Percentiles rank a stretch among this genome's conserved stretches.
These are phyloP conservation scores for Catharanthus roseus DNA, from an alignment of 257 asterid species.

Conservation along the genomic window DNA sequence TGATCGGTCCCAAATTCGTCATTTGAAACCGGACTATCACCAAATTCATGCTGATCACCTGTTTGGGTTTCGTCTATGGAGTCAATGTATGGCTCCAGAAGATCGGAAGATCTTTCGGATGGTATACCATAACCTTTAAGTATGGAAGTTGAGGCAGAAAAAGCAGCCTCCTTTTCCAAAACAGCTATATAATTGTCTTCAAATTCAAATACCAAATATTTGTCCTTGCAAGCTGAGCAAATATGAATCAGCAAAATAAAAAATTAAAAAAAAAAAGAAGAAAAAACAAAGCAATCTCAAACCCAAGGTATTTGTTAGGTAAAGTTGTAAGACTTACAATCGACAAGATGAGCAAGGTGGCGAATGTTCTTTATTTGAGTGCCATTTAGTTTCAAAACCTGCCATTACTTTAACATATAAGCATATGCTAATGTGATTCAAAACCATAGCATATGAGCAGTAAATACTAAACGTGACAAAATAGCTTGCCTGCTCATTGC, in stretches of 20 bases:
- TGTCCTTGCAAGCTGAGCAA: conserved; percentile 53
- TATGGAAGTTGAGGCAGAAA: conserved; percentile 59
- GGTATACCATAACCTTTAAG: conserved; percentile 91
- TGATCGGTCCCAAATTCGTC: conserved; percentile 68
- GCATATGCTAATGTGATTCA: neutral
- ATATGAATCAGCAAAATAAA: neutral
- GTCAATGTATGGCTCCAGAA: conserved; percentile 55
- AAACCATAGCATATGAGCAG: neutral
- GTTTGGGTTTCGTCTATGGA: conserved; percentile 25
- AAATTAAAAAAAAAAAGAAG: too few relatives aligned
- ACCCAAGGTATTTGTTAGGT: neutral
- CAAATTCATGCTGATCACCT: conserved; percentile 39
- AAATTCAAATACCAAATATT: conserved; percentile 69
- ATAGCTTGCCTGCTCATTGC: conserved; percentile 80
- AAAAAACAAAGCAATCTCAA: neutral
- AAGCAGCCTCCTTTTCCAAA: conserved; percentile 68
- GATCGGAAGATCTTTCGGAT: conserved; percentile 73
- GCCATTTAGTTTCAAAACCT: conserved; percentile 89
- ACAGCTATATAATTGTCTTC: conserved; percentile 77
- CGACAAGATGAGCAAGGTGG: conserved; percentile 88
- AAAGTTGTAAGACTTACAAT: conserved; percentile 47
- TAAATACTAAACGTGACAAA: conserved; percentile 3
- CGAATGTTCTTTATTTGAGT: conserved; percentile 72
- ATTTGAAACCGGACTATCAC: conserved; percentile 56
- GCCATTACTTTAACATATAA: conserved; percentile 20